A percentile compares a stretch with the other conserved stretches of the same genome.
These are phyloP conservation scores for Castanopsis chinensis DNA, from an alignment of 306 rosid species.

Conservation along the genomic window DNA sequence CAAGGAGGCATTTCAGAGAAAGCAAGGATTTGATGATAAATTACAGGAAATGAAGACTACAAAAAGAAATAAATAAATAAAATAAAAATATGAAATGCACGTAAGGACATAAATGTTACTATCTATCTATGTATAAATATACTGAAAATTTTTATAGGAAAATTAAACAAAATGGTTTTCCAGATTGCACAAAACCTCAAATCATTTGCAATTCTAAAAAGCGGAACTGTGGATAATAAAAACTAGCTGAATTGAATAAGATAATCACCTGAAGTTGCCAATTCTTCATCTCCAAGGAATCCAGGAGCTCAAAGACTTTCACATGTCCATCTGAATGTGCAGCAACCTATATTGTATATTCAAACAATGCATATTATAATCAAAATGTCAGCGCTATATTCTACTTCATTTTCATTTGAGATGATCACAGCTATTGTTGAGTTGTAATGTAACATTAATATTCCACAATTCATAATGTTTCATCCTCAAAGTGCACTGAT, in stretches of 20 bases:
- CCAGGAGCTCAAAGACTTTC: constrained; percentile 67
- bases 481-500: neutral
- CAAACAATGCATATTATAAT: constrained; percentile 17
- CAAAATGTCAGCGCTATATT: neutral
- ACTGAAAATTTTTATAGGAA: neutral
- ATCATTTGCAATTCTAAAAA: neutral
- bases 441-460: neutral
- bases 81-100: neutral
- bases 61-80: no score
- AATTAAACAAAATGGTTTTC: neutral
- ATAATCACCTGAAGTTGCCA: constrained; percentile 92
- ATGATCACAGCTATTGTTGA: neutral
- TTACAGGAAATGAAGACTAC: neutral
- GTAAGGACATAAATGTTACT: neutral
- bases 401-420: neutral
- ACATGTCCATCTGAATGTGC: constrained; percentile 78
- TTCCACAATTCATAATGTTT: neutral
- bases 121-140: neutral
- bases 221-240: neutral
- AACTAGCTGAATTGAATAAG: neutral
- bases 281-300: constrained; percentile 74
- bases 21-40: neutral
- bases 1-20: neutral
- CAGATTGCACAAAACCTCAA: neutral
- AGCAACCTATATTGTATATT: constrained; percentile 44